Base-by-base conservation (phyloP, 495 filamentous ascomycete species). In the Pseudomonodictys pantanalensis region DNA sequence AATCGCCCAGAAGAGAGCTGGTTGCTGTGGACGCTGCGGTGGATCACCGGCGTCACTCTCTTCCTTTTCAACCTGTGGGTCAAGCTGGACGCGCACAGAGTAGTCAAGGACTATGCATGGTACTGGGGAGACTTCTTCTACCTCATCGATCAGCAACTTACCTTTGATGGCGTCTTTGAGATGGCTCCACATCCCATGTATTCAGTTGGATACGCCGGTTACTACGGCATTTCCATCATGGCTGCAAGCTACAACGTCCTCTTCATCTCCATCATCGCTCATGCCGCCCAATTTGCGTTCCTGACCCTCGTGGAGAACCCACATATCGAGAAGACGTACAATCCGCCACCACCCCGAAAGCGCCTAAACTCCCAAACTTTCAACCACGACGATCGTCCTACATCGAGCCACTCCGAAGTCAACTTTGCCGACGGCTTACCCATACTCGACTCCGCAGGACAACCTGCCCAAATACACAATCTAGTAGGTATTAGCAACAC, bases 101-200 rank as follows among this genome's bases (percentile, higher is more conserved):
- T 98, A n/a, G 93, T 98, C 66, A 97, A 97, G 75, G 95, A 98
- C 72, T 98, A 90, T 76, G 93, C 93, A 20, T 98, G 93, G 93
- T 98, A 97, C 75, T 98, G 93, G 93, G 93, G 93, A 51, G 93
- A 98, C 69, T 98, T 97, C 76, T 98, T 98, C 79, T 98, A 90
- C 76, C 85, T 98, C 71, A 90, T 97, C 69, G 95, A 98, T 72
- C 91, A 97, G 71, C 90, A 97, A 70, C 79, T 98, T 68, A 97
- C 93, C 29, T 97, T 98, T 64, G 95, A 98, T 69, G 95, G 95
- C 45, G 92, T 97, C 52, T 98, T 97, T 71, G 93, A 98, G 74
- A 95, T 98, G 88, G 93, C 95, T 43, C 93, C 93, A 23, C 93
- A 98, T 72, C 93, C 93, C 38, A 98, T 98, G 93, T 98, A 98